phyloP scores from a whole-genome alignment of 257 asterid species.

The Nicotiana otophora region DNA sequence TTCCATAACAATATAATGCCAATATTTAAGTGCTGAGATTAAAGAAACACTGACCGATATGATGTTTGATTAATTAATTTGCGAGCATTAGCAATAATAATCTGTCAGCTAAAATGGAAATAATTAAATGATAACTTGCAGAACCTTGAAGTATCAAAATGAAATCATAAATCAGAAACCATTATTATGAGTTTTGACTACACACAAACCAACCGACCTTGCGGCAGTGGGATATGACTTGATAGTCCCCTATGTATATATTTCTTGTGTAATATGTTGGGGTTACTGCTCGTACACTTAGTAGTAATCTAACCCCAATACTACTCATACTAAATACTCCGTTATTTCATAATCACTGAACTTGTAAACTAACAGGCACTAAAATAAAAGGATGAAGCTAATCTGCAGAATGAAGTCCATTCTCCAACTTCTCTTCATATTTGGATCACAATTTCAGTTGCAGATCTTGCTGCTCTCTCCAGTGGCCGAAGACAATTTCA shows the following conservation, averaged over 20 bases:
- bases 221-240: background rate
- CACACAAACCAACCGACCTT: background rate
- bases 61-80: background rate
- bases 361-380: background rate
- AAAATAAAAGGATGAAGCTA: background rate
- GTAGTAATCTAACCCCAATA: background rate
- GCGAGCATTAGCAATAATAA: background rate
- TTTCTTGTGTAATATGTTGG: background rate
- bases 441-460: background rate
- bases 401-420: background rate
- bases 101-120: too few relatives aligned
- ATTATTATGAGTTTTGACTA: background rate
- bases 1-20: too few relatives aligned
- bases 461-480: conserved; percentile 36
- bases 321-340: background rate
- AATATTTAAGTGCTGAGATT: background rate
- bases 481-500: conserved; percentile 29
- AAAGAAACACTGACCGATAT: too few relatives aligned
- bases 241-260: background rate
- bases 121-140: background rate
- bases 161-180: background rate
- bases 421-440: too few relatives aligned
- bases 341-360: background rate
- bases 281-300: background rate
- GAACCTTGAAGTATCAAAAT: background rate